Conservation (phyloP, 306 rosid genomes). For the Malus orientalis region DNA sequence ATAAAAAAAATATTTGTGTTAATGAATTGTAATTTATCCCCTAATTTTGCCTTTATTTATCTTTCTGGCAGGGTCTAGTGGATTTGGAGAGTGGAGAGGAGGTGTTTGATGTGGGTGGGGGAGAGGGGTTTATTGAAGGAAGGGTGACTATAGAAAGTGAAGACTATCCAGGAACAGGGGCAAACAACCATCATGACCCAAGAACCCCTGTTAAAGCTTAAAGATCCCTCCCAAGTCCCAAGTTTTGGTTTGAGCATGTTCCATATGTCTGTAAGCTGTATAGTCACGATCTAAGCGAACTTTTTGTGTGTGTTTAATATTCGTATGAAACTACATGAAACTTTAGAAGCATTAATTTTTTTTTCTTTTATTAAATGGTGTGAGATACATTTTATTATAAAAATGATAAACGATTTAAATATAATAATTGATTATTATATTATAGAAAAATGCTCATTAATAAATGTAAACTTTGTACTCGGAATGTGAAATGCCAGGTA, state of each 20-base stretch:
- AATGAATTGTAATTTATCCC: background rate
- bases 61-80: constrained; percentile 16
- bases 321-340: background rate
- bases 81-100: background rate
- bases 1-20: background rate
- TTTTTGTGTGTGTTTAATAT: background rate
- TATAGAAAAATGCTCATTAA: too few relatives aligned
- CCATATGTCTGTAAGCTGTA: background rate
- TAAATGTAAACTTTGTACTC: too few relatives aligned
- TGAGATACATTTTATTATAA: background rate
- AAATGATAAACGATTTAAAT: too few relatives aligned
- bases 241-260: background rate
- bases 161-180: constrained; percentile 62
- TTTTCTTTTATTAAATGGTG: background rate
- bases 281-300: background rate
- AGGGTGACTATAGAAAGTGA: constrained; percentile 41
- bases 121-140: constrained; percentile 21
- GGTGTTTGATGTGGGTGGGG: background rate
- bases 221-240: background rate
- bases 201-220: constrained; percentile 37
- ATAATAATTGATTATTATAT: too few relatives aligned
- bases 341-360: too few relatives aligned
- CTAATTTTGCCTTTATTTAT: too few relatives aligned
- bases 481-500: too few relatives aligned
- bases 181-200: constrained; percentile 57